Conservation (phyloP, 495 filamentous ascomycete genomes). For the Xylaria telfairii region DNA sequence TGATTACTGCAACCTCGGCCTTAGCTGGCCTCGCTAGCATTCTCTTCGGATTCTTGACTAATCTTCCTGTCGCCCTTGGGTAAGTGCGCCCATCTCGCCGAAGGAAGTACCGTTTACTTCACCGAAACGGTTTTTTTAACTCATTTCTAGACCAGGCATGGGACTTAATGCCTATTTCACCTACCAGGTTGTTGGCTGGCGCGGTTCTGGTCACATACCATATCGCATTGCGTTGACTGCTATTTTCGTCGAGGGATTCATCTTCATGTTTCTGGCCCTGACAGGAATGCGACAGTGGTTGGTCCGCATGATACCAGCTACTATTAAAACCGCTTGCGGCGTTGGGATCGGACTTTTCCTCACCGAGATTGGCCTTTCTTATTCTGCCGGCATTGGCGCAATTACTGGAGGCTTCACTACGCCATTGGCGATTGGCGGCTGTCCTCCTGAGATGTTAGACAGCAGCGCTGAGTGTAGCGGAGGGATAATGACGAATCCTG, state of each 20-base stretch:
- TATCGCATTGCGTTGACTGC: constrained; percentile 79
- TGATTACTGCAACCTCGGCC: constrained; percentile 79
- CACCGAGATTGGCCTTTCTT: constrained; percentile 77
- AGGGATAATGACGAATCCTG: constrained; percentile 71
- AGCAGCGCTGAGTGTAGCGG: constrained; percentile 44
- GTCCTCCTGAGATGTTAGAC: constrained; percentile 51
- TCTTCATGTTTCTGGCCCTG: constrained; percentile 68
- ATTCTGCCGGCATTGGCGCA: constrained; percentile 76
- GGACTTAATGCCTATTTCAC: constrained; percentile 85
- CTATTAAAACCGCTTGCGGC: constrained; percentile 81
- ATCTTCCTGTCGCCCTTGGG: constrained; percentile 60
- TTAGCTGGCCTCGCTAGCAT: constrained; percentile 63
- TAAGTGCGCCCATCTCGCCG: constrained; percentile 44
- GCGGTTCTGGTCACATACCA: constrained; percentile 69
- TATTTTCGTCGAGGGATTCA: constrained; percentile 79
- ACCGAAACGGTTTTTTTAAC: constrained; percentile 30
- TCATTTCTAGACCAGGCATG: constrained; percentile 70
- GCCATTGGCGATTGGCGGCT: constrained; percentile 74
- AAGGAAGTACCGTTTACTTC: background rate
- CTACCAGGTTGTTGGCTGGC: constrained; percentile 81
- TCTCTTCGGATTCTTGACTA: constrained; percentile 59
- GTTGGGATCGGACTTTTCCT: constrained; percentile 82
- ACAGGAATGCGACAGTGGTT: constrained; percentile 86
- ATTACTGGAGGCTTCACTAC: constrained; percentile 64
- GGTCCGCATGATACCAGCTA: constrained; percentile 75